Conservation (phyloP, 495 filamentous ascomycete genomes). For the Penicillium paxilli region DNA sequence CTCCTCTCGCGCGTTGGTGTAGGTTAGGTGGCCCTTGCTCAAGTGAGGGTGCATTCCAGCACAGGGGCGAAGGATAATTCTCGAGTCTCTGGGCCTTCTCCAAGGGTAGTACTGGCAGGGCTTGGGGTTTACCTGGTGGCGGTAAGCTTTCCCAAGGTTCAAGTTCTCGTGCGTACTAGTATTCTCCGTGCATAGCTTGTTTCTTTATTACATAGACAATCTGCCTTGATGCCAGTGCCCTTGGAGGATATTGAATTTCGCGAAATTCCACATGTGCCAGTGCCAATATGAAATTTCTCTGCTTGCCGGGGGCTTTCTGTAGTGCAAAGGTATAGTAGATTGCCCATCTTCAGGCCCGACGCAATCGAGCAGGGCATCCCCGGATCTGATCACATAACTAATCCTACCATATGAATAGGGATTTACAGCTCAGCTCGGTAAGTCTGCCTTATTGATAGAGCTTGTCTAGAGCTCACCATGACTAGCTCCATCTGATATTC, state of each 20-base stretch:
- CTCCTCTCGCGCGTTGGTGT: background rate
- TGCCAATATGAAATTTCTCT: constrained; percentile 29
- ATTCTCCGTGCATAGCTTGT: background rate
- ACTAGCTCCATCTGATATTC: too few relatives aligned
- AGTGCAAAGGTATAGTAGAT: constrained; percentile 20
- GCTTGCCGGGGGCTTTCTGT: constrained; percentile 27
- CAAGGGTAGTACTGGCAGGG: constrained; percentile 7
- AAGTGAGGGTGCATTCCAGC: constrained; percentile 29
- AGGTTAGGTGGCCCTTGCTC: constrained; percentile 20
- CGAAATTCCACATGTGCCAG: too few relatives aligned
- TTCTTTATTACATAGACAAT: background rate
- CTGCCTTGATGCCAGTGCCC: background rate
- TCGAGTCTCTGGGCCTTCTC: constrained; percentile 4
- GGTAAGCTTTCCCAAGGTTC: constrained; percentile 4
- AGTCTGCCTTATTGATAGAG: constrained; percentile 3
- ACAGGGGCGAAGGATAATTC: constrained; percentile 14
- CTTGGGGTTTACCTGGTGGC: background rate
- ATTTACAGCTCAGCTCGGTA: constrained; percentile 28
- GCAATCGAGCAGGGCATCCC: too few relatives aligned
- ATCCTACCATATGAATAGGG: constrained; percentile 9
- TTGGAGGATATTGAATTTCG: background rate
- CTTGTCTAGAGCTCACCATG: too few relatives aligned
- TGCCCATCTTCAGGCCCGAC: too few relatives aligned
- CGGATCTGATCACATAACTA: background rate
- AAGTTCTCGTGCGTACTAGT: background rate